Evolutionary conservation across 2,329 filamentous ascomycete genomes (phyloP).

Genomic region (Colletotrichum sp.): DNA sequence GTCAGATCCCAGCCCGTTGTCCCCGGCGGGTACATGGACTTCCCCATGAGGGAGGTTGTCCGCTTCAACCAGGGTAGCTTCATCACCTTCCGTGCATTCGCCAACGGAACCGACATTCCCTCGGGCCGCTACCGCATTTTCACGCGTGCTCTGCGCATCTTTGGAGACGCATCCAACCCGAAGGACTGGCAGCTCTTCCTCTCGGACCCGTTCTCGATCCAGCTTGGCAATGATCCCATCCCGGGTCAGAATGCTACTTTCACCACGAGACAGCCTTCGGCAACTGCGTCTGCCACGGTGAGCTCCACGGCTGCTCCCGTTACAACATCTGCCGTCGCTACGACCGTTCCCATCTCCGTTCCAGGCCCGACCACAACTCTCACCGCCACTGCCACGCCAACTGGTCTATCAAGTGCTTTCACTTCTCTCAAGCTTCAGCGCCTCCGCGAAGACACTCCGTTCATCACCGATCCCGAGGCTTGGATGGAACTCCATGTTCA

Average conservation of each 20-base stretch:
- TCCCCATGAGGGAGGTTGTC: conserved; percentile 6
- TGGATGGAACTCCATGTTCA: conserved; percentile 21
- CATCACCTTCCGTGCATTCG: conserved; percentile 17
- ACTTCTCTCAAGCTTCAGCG: conserved; percentile 10
- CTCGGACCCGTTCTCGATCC: conserved; percentile 30
- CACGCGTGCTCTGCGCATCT: conserved; percentile 54
- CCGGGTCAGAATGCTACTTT: not conserved
- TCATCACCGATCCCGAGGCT: not conserved
- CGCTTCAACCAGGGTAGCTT: conserved; percentile 18
- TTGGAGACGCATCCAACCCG: conserved; percentile 47
- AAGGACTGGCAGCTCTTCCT: conserved; percentile 52
- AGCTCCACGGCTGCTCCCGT: not conserved
- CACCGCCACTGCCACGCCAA: conserved; percentile 3
- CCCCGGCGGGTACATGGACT: not conserved
- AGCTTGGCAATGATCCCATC: conserved; percentile 18
- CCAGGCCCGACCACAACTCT: conserved; percentile 18
- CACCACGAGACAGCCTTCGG: not conserved
- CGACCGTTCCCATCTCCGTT: not conserved
- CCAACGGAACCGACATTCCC: conserved; percentile 19
- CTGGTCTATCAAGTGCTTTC: conserved; percentile 7
- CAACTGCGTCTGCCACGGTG: not conserved
- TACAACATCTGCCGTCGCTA: not conserved
- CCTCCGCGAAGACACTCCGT: not conserved
- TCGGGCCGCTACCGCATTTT: conserved; percentile 27
- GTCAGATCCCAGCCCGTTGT: conserved; percentile 2